Evolutionary conservation across 257 asterid species (phyloP), one percentile per base, ranked within the genome.

Genomic region (Lycium ferocissimum): DNA sequence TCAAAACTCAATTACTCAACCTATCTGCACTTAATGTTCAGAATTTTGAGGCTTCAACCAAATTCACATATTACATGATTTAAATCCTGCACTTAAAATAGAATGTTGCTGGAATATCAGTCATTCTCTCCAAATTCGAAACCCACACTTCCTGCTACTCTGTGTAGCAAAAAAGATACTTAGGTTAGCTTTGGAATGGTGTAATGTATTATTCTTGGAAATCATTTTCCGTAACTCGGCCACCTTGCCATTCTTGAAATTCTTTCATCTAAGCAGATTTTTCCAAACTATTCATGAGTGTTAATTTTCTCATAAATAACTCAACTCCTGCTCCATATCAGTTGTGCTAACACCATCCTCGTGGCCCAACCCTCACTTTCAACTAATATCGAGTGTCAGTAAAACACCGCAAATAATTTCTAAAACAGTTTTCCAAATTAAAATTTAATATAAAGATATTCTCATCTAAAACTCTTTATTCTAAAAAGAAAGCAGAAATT

Each of bases 241-340:
- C 58, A 53, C 33, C 33, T 26, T 26, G 33, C 33, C 33, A 26
- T 53, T 53, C 58, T 7, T 11, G 17, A 53, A 53, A 63, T 9
- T 20, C 15, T 63, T 62, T 62, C 4, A 3, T 37, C 18, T 11
- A 20, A 57, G 7, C 43, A 26, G 33, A 65, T 10, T 26, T 26
- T 33, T 26, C 72, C 4, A 35, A 65, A 65, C 72, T 10, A 65
- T 4, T 26, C 12, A 12, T 7, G 18, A 12, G 9, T 2, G 72
- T 2, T 66, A 18, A 2, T 33, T 66, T 62, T 33, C 43, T 9
- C 9, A 12, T 5, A 6, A 65, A 13, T 65, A 65, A 26, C 43
- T 33, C 10, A 65, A 65, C 72, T 33, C 72, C 72, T 65, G 33
- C 72, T 33, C 72, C 72, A 65, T 65, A 47, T 33, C 72, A 65